Conservation (phyloP, 371 early-diverging fungal genomes). For the Haplosporangium sp. region DNA sequence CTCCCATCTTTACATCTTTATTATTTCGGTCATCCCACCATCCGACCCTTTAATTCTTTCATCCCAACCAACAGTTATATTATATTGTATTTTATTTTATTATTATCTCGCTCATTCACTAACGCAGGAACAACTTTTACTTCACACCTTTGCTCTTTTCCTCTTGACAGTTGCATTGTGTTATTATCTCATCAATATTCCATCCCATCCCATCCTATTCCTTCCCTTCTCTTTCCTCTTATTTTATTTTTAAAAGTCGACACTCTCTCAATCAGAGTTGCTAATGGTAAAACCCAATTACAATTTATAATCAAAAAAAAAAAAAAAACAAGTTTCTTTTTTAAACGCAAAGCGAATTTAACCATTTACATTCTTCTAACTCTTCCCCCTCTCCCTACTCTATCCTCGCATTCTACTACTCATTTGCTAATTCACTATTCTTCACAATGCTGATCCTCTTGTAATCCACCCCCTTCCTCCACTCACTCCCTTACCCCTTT, state of each 20-base stretch:
- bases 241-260: not conserved
- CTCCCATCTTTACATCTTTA: not conserved
- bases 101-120: not conserved
- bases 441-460: not conserved
- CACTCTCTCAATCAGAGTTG: not conserved
- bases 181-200: constrained; percentile 1
- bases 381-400: not conserved
- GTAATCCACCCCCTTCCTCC: not conserved
- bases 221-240: not conserved
- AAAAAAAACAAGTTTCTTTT: not conserved
- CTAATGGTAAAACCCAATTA: not conserved
- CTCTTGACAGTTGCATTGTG: not conserved
- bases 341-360: not conserved
- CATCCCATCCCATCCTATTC: too few species aligned
- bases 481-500: not conserved
- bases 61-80: not conserved
- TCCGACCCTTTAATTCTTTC: not conserved
- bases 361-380: not conserved
- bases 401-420: not conserved
- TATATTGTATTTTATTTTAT: not conserved
- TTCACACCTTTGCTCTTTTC: not conserved
- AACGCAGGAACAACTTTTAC: not conserved
- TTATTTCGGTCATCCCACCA: not conserved
- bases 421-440: not conserved
- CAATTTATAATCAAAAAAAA: too few species aligned